Base-by-base conservation (phyloP, 2,329 filamentous ascomycete species). In the Orbilia brochopaga region DNA sequence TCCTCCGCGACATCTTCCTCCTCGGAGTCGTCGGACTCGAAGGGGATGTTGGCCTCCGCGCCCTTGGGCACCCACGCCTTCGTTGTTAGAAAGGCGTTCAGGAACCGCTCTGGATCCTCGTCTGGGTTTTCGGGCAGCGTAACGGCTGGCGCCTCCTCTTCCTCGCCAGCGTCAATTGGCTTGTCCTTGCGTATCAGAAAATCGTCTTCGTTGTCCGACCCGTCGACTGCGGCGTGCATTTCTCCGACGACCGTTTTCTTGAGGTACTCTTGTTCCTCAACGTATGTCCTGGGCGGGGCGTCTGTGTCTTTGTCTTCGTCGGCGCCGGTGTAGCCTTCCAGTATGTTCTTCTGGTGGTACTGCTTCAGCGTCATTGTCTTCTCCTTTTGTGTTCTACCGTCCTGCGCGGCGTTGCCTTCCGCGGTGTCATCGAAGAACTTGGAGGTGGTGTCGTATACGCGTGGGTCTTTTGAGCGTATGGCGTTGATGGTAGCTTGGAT, bases 1-100 rank as follows among this genome's bases (percentile, higher is more conserved):
- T 89, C 87, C 50, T 97, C 93, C 24, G 92, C 92, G 51, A 86
- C 84, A 27, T 85, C 84, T 30, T 90, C 86, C 48, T 90, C 82
- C 53, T 84, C 83, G 1, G 84, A 91, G 57, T 97, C 92, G 75
- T 99, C 94, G 0, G 92, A 96, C 78, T 97, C 91, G 65, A 99
- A 90, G 0, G 92, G 72, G 8, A 74, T n/a, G 30, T 74, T 60
- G 6, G 30, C 56, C 6, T 51, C 32, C 1, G 50, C 66, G n/a
- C 30, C 86, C 8, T 85, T 85, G 0, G 90, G 86, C 5, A 93
- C 85, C 94, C 94, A 99, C 15, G 92, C 93, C 69, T 92, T 87
- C 6, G 92, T 85, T n/a, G 89, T 86, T 85, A 99, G 86, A 81
- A 96, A 99, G 79, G 97, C 96, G 61, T 91, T 93, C n/a, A 99